These are phyloP conservation scores for Xylaria polymorpha DNA, from an alignment of 2,329 filamentous ascomycete species.

Conservation along the genomic window DNA sequence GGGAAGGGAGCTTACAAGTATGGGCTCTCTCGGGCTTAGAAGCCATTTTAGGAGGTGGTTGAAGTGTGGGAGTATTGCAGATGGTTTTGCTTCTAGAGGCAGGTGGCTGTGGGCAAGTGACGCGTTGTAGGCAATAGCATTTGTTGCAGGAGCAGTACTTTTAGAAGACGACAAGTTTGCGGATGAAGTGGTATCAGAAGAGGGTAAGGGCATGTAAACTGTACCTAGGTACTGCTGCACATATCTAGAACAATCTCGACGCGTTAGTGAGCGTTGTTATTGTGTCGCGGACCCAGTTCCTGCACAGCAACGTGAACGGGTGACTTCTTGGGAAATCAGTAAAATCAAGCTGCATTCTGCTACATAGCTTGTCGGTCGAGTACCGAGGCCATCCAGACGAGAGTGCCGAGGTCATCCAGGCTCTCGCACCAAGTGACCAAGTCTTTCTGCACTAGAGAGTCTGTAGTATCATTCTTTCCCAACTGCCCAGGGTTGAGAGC, in stretches of 20 bases:
- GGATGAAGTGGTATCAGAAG: neutral
- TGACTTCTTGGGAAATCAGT: neutral
- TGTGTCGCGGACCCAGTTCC: neutral
- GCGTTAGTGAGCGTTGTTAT: conserved; percentile 2
- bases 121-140: neutral
- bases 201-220: neutral
- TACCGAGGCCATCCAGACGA: conserved; percentile 48
- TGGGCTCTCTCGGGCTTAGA: conserved; percentile 14
- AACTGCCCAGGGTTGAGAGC: neutral
- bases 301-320: neutral
- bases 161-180: neutral
- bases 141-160: too few relatives aligned
- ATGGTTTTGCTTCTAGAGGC: neutral
- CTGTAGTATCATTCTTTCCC: conserved; percentile 2
- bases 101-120: neutral
- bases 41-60: conserved; percentile 13
- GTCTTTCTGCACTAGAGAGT: conserved; percentile 26
- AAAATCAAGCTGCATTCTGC: neutral
- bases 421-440: conserved; percentile 46
- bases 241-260: conserved; percentile 9
- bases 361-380: conserved; percentile 45
- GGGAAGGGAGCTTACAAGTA: conserved; percentile 21
- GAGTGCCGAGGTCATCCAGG: conserved; percentile 45
- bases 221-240: neutral
- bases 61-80: neutral